Percentiles rank a stretch among this genome's conserved stretches.
Evolutionary conservation across 2,329 filamentous ascomycete genomes (phyloP).

Genomic region (Penicillium vulpinum): DNA sequence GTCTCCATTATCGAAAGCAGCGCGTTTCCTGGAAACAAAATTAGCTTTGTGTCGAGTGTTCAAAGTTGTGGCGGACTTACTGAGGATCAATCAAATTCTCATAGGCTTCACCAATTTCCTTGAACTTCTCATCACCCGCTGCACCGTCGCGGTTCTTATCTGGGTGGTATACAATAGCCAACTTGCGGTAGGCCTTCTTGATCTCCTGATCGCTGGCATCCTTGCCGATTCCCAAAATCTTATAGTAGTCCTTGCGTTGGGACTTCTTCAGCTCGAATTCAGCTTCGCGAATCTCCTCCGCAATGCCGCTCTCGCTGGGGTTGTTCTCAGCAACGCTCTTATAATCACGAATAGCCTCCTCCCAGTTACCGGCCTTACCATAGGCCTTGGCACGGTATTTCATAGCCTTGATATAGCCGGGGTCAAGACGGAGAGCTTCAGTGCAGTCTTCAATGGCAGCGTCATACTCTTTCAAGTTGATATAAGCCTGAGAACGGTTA

Average conservation of each 20-base stretch:
- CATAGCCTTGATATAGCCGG: constrained; percentile 82
- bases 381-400: constrained; percentile 92
- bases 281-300: constrained; percentile 82
- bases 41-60: constrained; percentile 8
- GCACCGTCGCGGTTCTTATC: constrained; percentile 92
- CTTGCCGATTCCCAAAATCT: constrained; percentile 87
- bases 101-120: constrained; percentile 96
- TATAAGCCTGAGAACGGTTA: constrained; percentile 84
- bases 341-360: constrained; percentile 84
- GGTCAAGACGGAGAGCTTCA: constrained; percentile 76
- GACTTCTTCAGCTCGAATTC: constrained; percentile 98
- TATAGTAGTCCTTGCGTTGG: constrained; percentile 97
- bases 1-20: constrained; percentile 86
- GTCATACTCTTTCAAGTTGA: constrained; percentile 76
- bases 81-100: constrained; percentile 92
- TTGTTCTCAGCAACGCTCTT: constrained; percentile 82
- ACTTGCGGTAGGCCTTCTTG: constrained; percentile 95
- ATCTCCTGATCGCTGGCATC: constrained; percentile 80
- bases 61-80: constrained; percentile 55
- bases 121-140: constrained; percentile 83
- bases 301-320: constrained; percentile 75
- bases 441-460: constrained; percentile 84
- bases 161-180: constrained; percentile 91
- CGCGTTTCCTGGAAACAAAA: constrained; percentile 66
- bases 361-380: constrained; percentile 84